phyloP scores from a whole-genome alignment of 1,284 basidiomycete genomes.

The Heliocybe sulcata region DNA sequence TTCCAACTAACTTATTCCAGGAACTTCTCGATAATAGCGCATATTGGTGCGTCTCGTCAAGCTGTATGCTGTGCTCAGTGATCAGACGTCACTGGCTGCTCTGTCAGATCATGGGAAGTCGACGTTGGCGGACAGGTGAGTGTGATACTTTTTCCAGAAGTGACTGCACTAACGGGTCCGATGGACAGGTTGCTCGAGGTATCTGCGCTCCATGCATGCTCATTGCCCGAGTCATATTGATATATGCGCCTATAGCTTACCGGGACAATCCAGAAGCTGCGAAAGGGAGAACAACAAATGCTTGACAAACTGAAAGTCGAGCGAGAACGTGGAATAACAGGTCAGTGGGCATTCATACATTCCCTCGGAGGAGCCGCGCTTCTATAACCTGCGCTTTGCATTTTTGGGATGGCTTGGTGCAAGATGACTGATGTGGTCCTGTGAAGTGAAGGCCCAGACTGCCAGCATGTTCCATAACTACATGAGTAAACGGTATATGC shows the following conservation, averaged over 20 bases:
- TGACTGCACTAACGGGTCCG: background rate
- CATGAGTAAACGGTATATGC: conserved; percentile 56
- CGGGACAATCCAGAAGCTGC: conserved; percentile 70
- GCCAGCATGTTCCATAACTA: conserved; percentile 78
- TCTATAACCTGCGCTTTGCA: background rate
- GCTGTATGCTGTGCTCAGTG: conserved; percentile 4
- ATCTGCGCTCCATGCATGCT: conserved; percentile 1
- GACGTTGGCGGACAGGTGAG: conserved; percentile 81
- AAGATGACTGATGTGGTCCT: conserved; percentile 4
- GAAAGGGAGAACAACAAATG: conserved; percentile 79
- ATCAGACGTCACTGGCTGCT: background rate
- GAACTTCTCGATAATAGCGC: conserved; percentile 93
- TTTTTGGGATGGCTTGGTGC: conserved; percentile 2
- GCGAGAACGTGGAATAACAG: conserved; percentile 89
- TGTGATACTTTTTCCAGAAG: conserved; percentile 4
- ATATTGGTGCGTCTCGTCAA: conserved; percentile 57
- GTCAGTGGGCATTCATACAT: conserved; percentile 28
- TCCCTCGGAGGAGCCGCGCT: conserved; percentile 4
- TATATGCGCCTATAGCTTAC: conserved; percentile 54
- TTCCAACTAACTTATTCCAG: conserved; percentile 27
- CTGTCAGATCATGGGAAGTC: conserved; percentile 87
- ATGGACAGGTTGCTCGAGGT: conserved; percentile 61
- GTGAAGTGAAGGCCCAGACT: conserved; percentile 81
- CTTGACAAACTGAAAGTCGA: conserved; percentile 96
- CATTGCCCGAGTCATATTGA: conserved; percentile 1